Percentiles rank a stretch among this genome's conserved stretches.
Evolutionary conservation across 2,329 filamentous ascomycete genomes (phyloP).

Genomic region (Dothideomycetes sp.): DNA sequence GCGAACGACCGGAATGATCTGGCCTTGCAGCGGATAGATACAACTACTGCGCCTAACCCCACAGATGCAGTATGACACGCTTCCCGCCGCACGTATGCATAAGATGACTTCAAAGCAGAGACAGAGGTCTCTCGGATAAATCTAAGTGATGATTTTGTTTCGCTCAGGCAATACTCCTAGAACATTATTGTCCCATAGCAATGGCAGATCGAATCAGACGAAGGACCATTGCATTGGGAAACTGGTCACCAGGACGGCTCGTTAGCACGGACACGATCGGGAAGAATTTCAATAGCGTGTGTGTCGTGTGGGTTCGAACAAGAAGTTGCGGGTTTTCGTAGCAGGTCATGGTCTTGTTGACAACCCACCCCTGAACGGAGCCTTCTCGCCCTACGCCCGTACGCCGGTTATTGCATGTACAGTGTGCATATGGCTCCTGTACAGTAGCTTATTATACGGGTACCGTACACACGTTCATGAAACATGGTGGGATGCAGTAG

Average conservation of each 20-base stretch:
- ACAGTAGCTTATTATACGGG: too few species aligned
- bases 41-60: constrained; percentile 12
- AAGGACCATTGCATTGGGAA: constrained; percentile 11
- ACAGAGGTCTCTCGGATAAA: too few species aligned
- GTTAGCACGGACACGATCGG: constrained; percentile 11
- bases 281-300: constrained; percentile 11
- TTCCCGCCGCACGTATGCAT: constrained; percentile 4
- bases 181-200: too few species aligned
- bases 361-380: constrained; percentile 4
- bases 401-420: background rate
- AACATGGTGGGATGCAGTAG: constrained; percentile 6
- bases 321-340: too few species aligned
- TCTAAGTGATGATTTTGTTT: too few species aligned
- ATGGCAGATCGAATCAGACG: too few species aligned
- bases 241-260: constrained; percentile 1
- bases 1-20: constrained; percentile 11
- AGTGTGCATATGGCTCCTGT: too few species aligned
- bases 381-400: constrained; percentile 6
- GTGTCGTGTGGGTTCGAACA: background rate
- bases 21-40: constrained; percentile 11
- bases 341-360: too few species aligned
- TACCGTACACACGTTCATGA: constrained; percentile 9
- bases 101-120: constrained; percentile 12
- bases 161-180: too few species aligned
- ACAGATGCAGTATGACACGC: constrained; percentile 12